Conservation (phyloP, 179 eudicot species). For the Beta macrorhiza region DNA sequence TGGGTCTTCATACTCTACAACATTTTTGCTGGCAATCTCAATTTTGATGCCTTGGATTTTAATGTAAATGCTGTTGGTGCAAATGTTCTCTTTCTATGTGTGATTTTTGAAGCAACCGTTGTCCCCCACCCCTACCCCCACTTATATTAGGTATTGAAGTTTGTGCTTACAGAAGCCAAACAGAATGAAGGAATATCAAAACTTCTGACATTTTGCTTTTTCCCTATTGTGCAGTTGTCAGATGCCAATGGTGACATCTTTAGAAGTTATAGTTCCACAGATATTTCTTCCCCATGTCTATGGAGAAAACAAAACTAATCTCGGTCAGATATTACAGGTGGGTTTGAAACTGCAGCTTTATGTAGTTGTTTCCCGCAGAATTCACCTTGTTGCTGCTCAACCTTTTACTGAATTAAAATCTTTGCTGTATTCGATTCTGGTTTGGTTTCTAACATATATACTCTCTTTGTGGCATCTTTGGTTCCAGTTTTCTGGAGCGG, state of each 20-base stretch:
- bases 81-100: not conserved
- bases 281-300: slow-evolving; percentile 40
- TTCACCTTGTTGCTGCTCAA: not conserved
- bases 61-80: not conserved
- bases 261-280: slow-evolving; percentile 52
- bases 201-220: not conserved
- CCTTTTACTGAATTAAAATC: not conserved
- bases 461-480: not conserved
- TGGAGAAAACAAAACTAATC: slow-evolving; percentile 46
- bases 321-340: slow-evolving; percentile 49
- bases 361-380: not conserved
- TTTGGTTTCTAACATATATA: not conserved
- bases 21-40: not conserved
- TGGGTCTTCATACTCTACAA: not conserved
- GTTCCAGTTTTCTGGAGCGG: slow-evolving; percentile 51
- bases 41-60: not conserved
- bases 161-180: not conserved
- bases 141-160: not conserved
- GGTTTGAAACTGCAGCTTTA: slow-evolving; percentile 4
- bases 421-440: not conserved
- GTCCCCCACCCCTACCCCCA: not conserved
- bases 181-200: not conserved
- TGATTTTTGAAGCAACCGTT: not conserved
- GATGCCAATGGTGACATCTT: slow-evolving; percentile 23
- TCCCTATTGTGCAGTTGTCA: slow-evolving; percentile 33